Conservation (phyloP, 768 basidiomycete species). For the Hortiboletus flavorubellus region DNA sequence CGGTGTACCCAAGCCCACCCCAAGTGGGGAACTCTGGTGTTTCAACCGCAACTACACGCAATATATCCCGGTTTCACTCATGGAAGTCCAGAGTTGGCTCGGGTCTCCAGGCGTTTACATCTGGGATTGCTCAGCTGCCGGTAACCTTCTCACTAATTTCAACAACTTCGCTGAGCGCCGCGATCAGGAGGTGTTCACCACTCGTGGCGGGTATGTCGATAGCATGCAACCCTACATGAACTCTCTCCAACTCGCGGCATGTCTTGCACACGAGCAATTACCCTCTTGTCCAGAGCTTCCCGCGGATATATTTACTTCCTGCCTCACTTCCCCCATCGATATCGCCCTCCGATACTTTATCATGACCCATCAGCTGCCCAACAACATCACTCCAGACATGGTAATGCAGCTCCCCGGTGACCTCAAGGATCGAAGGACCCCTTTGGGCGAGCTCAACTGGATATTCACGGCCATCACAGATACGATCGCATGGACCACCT, state of each 20-base stretch:
- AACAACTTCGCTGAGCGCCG: constrained; percentile 73
- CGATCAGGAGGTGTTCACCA: constrained; percentile 60
- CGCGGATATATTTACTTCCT: constrained; percentile 96
- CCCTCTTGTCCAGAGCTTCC: constrained; percentile 96
- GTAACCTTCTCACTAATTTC: constrained; percentile 89
- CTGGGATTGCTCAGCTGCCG: constrained; percentile 99
- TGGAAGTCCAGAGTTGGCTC: constrained; percentile 91
- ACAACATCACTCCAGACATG: constrained; percentile 81
- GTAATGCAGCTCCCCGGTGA: constrained; percentile 95
- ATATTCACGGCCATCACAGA: constrained; percentile 99
- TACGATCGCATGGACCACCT: constrained; percentile 98
- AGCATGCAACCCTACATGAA: constrained; percentile 71
- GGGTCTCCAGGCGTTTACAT: constrained; percentile 96
- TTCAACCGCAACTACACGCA: constrained; percentile 98
- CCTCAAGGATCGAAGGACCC: constrained; percentile 93
- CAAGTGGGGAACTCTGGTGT: constrained; percentile 96
- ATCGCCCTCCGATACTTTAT: constrained; percentile 93
- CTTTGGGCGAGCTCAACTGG: constrained; percentile 98
- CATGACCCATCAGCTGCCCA: constrained; percentile 83
- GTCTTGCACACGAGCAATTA: constrained; percentile 84
- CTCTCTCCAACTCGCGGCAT: constrained; percentile 93
- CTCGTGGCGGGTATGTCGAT: constrained; percentile 57
- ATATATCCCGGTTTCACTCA: constrained; percentile 94
- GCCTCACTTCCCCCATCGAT: constrained; percentile 96
- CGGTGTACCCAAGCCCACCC: constrained; percentile 94